phyloP scores from a whole-genome alignment of 2,329 filamentous ascomycete species.

The Trichoderma sp. region DNA sequence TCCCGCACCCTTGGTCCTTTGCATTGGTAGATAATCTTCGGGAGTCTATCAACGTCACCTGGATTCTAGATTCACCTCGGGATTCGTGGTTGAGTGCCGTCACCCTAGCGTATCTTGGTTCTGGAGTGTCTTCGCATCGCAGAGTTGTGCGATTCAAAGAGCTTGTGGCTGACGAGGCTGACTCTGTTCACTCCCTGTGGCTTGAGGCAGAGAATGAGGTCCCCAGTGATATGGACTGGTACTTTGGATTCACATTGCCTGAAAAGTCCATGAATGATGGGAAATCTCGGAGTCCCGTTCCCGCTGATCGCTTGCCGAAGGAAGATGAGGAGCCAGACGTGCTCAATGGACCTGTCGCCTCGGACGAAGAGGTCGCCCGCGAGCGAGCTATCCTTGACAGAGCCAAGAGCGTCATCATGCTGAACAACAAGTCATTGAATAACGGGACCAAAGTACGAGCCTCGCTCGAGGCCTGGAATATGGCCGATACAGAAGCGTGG shows the following conservation, averaged over 20 bases:
- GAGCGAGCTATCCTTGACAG: slow-evolving; percentile 53
- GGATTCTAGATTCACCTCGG: slow-evolving; percentile 66
- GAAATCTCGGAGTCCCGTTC: slow-evolving; percentile 26
- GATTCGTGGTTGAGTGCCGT: slow-evolving; percentile 75
- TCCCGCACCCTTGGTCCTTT: slow-evolving; percentile 89
- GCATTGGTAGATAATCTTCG: slow-evolving; percentile 63
- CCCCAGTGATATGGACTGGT: slow-evolving; percentile 78
- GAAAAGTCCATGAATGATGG: slow-evolving; percentile 47
- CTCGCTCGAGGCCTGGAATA: slow-evolving; percentile 63
- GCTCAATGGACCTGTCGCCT: slow-evolving; percentile 48
- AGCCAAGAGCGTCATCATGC: slow-evolving; percentile 49
- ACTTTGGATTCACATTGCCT: slow-evolving; percentile 81
- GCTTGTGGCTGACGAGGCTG: slow-evolving; percentile 67
- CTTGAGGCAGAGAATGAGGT: slow-evolving; percentile 66
- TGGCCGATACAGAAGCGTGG: slow-evolving; percentile 76
- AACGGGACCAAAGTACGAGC: slow-evolving; percentile 47
- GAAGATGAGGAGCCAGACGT: slow-evolving; percentile 30
- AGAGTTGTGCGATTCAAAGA: slow-evolving; percentile 78
- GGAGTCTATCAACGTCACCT: slow-evolving; percentile 58
- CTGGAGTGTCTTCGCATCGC: slow-evolving; percentile 55
- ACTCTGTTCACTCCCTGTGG: slow-evolving; percentile 70
- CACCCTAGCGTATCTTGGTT: slow-evolving; percentile 66
- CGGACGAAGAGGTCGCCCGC: slow-evolving; percentile 49
- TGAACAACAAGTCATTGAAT: slow-evolving; percentile 42
- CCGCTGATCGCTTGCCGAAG: slow-evolving; percentile 25